Evolutionary conservation across 1,284 basidiomycete species (phyloP), one percentile per base, ranked within the genome.

Genomic region (Malassezia yamatoensis): DNA sequence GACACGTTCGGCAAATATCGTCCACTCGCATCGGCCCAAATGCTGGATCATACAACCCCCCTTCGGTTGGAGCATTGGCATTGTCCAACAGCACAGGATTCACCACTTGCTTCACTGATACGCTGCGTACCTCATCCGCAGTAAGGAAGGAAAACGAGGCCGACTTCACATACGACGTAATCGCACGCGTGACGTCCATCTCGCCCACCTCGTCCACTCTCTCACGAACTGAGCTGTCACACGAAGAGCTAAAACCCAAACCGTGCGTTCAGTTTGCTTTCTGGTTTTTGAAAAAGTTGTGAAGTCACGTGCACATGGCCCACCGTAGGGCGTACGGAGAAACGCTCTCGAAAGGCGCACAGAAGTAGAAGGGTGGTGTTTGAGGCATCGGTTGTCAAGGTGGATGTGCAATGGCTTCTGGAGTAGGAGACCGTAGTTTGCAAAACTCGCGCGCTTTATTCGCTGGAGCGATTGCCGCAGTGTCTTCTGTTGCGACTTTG

Each of bases 61-160:
- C 90, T 54, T 82, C 79, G 65, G 88, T 96, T 1, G 94, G 94
- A 62, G 87, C 81, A 75, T 93, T 90, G 39, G 94, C 79, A 75
- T 91, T 90, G 79, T 98, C 91, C 65, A 98, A 83, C 53, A 98
- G 82, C 59, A 87, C 81, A 4, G 91, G 87, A 76, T 98, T 98
- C 61, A 88, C 82, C 68, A 98, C 86, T 79, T 96, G 88, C 79
- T 93, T 91, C 70, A 98, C 93, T 16, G 90, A 96, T 74, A 98
- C 90, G 59, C 85, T 82, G 50, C 86, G 83, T 65, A 96, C 81
- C 76, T 99, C 93, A 66, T 88, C 83, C n/a, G 88, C 80, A 13
- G 87, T 84, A 54, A 99, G 83, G 77, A 94, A 94, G 3, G 90
- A 91, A 78, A 99, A 98, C 21, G 91, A 93, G 53, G 96, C 79